Evolutionary conservation across 2,329 filamentous ascomycete species (phyloP), one percentile per base, ranked within the genome.

Genomic region (Colletotrichum incanum): DNA sequence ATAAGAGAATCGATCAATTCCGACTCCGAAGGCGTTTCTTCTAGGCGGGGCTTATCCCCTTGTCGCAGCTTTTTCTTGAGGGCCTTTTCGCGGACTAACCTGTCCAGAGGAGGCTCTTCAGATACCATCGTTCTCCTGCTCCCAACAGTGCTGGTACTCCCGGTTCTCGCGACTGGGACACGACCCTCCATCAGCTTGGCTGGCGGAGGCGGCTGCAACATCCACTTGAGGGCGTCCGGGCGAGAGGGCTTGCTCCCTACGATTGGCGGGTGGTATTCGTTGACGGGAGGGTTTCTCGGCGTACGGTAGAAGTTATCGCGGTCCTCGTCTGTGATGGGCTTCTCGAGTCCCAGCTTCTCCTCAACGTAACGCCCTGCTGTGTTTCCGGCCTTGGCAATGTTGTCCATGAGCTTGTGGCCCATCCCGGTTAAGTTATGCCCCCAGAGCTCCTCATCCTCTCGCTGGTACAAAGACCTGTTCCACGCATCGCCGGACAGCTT

Each of bases 121-220:
- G 78, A 79, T 67, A 80, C 74, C 62, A 83, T 76, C 1, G 85
- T 87, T 75, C 79, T 82, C 56, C 83, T 82, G 67, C 86, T 89
- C 28, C 85, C 81, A 58, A 84, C 85, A 77, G 87, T 90, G 50
- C 83, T 85, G 45, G 87, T 85, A 78, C 90, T 93, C 45, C 85
- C 85, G 74, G 89, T 92, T 65, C 91, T 85, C 76, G 87, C 90
- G 26, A 93, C 91, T 39, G 90, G 90, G 45, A 93, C 90, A 80
- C 95, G 96, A 75, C 95, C 95, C 75, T 93, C 93, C 95, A 98
- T 98, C 72, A 98, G 87, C 80, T 93, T 95, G 68, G 95, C 94
- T 43, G 92, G 90, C n/a, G 95, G 95, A 1, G 95, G 94, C 2
- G 95, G 95, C 78, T 97, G 94, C 63, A 97, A 85, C 95, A 98